A percentile compares a stretch with the other conserved stretches of the same genome.
Evolutionary conservation across 2,329 filamentous ascomycete genomes (phyloP).

Genomic region (Penicillium sp.): DNA sequence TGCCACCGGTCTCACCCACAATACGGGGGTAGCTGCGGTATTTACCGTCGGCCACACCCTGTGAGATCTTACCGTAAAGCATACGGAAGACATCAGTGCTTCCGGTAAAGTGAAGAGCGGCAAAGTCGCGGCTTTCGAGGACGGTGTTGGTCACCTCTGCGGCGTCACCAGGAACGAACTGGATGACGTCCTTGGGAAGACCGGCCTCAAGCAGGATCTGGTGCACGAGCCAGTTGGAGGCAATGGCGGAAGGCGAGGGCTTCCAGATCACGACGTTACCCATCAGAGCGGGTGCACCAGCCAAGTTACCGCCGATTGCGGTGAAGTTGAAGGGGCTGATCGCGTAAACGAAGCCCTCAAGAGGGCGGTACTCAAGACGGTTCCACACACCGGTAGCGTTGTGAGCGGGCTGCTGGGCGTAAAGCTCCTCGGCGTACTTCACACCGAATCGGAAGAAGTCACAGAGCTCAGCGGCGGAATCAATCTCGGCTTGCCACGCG

Average conservation of each 20-base stretch:
- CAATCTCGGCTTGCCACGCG: slow-evolving; percentile 98
- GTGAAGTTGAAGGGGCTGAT: slow-evolving; percentile 97
- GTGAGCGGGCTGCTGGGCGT: slow-evolving; percentile 80
- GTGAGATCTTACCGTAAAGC: slow-evolving; percentile 81
- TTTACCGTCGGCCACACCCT: slow-evolving; percentile 73
- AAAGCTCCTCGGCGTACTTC: slow-evolving; percentile 87
- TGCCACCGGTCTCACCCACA: slow-evolving; percentile 86
- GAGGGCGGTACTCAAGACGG: slow-evolving; percentile 79
- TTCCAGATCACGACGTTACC: slow-evolving; percentile 98
- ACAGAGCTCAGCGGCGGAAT: slow-evolving; percentile 84
- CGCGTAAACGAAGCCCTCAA: slow-evolving; percentile 95
- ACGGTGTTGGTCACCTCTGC: slow-evolving; percentile 77
- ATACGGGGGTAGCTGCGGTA: slow-evolving; percentile 85
- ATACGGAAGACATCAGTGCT: slow-evolving; percentile 88
- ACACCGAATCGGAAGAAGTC: slow-evolving; percentile 94
- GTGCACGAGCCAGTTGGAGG: slow-evolving; percentile 88
- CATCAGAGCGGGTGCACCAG: slow-evolving; percentile 78
- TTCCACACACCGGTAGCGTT: slow-evolving; percentile 87
- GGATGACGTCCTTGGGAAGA: slow-evolving; percentile 83
- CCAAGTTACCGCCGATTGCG: slow-evolving; percentile 84
- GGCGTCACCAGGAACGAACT: slow-evolving; percentile 88
- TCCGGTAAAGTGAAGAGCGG: slow-evolving; percentile 92
- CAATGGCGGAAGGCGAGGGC: slow-evolving; percentile 83
- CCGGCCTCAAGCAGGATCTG: slow-evolving; percentile 88
- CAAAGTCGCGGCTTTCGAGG: slow-evolving; percentile 74